A percentile compares a stretch with the other conserved stretches of the same genome.
Conservation (phyloP, 257 asterid genomes). For the Nicotiana undulata region DNA sequence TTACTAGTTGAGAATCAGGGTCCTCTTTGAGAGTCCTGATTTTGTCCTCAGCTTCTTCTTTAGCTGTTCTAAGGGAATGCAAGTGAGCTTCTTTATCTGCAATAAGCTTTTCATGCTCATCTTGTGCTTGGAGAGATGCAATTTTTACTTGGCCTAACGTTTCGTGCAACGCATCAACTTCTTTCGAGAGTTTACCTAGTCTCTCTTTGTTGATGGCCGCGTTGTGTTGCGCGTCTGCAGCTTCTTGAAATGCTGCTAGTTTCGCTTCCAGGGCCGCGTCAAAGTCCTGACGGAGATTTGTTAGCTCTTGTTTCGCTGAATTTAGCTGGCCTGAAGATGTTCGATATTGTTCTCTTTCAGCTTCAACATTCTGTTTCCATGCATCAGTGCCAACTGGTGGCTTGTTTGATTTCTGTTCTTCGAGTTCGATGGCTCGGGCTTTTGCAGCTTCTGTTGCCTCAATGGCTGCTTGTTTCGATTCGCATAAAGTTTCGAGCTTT, state of each 20-base stretch:
- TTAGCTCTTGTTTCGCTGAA: conserved; percentile 46
- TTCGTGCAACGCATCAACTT: conserved; percentile 31
- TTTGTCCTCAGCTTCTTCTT: conserved; percentile 34
- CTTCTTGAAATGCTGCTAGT: conserved; percentile 38
- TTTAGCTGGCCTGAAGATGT: conserved; percentile 48
- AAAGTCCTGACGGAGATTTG: conserved; percentile 44
- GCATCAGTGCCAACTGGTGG: conserved; percentile 33
- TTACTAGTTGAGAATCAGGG: conserved; percentile 11
- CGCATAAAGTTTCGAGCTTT: conserved; percentile 52
- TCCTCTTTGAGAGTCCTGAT: conserved; percentile 34
- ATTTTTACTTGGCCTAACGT: conserved; percentile 35
- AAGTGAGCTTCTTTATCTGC: conserved; percentile 42
- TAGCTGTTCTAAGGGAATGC: conserved; percentile 22
- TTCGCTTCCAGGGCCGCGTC: conserved; percentile 45
- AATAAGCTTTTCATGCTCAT: conserved; percentile 32
- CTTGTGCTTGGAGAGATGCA: conserved; percentile 41
- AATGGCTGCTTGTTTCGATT: conserved; percentile 59
- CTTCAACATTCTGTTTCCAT: conserved; percentile 48
- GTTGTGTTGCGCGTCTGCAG: conserved; percentile 47
- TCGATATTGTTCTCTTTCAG: conserved; percentile 46
- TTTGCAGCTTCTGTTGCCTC: conserved; percentile 44
- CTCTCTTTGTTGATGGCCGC: conserved; percentile 32
- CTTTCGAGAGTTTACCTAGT: conserved; percentile 34
- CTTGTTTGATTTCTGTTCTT: conserved; percentile 30
- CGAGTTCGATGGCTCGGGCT: conserved; percentile 37